Percentiles rank a stretch among this genome's conserved stretches.
Conservation (phyloP, 1,139 yeast species). For the Candida sp. region DNA sequence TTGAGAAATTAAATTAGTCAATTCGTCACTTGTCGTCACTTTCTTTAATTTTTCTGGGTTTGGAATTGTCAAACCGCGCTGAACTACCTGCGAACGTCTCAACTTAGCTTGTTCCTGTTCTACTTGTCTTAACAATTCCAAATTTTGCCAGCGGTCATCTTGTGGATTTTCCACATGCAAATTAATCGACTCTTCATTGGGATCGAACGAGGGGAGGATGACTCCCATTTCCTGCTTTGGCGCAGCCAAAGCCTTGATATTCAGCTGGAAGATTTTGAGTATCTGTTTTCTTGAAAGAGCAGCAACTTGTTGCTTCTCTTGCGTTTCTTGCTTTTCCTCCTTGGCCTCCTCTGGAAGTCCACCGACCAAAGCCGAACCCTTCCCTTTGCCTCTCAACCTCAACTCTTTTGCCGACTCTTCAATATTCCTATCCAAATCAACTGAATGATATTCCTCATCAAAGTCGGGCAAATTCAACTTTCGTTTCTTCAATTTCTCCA, state of each 20-base stretch:
- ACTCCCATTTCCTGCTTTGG: conserved; percentile 24
- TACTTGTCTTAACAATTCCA: conserved; percentile 23
- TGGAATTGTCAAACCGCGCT: conserved; percentile 51
- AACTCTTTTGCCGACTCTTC: conserved; percentile 21
- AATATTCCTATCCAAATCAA: conserved; percentile 30
- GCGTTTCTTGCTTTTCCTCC: conserved; percentile 1
- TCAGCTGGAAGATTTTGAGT: conserved; percentile 12
- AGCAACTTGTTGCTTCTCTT: conserved; percentile 4
- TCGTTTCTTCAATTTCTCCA: conserved; percentile 6
- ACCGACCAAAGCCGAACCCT: background rate
- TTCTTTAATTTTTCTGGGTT: conserved; percentile 15
- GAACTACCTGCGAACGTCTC: conserved; percentile 49
- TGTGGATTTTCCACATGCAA: conserved; percentile 8
- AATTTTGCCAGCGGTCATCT: conserved; percentile 20
- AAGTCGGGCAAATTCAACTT: conserved; percentile 9
- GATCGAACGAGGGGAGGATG: conserved; percentile 23
- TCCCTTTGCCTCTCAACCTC: conserved; percentile 11
- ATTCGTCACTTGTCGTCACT: conserved; percentile 1
- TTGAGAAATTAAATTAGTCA: conserved; percentile 24
- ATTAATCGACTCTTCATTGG: conserved; percentile 16
- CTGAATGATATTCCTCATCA: conserved; percentile 8
- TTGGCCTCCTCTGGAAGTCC: too few species aligned
- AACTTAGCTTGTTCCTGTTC: conserved; percentile 25
- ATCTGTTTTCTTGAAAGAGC: conserved; percentile 13
- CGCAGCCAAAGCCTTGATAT: conserved; percentile 22